Evolutionary conservation across 1,139 yeast species (phyloP).

Genomic region (Hansenula sp.): DNA sequence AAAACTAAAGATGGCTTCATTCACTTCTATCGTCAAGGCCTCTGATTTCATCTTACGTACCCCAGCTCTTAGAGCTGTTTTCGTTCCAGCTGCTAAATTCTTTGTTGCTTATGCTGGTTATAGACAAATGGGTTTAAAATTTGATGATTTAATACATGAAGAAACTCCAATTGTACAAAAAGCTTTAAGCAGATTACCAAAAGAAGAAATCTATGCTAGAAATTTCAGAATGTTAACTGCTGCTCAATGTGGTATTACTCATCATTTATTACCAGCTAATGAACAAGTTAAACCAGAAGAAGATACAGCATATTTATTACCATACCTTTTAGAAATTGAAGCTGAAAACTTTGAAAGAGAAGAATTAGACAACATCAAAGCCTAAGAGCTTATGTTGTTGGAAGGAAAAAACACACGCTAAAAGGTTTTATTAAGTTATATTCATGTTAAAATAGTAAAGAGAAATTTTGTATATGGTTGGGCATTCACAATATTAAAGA

Average conservation of each 20-base stretch:
- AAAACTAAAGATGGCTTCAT: conserved; percentile 30
- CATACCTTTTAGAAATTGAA: conserved; percentile 91
- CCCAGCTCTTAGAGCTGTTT: conserved; percentile 70
- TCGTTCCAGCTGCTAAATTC: conserved; percentile 74
- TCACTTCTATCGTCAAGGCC: conserved; percentile 77
- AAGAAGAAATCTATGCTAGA: conserved; percentile 81
- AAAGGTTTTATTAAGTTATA: too few species aligned
- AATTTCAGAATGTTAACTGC: conserved; percentile 90
- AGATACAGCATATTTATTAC: conserved; percentile 81
- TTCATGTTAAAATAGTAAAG: too few species aligned
- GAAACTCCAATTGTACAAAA: conserved; percentile 84
- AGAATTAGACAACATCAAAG: conserved; percentile 71
- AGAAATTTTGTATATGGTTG: too few species aligned
- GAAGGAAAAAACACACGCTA: too few species aligned
- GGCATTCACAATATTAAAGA: too few species aligned
- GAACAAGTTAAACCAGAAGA: conserved; percentile 79
- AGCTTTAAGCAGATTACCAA: conserved; percentile 85
- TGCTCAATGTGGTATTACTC: conserved; percentile 80
- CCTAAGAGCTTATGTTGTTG: too few species aligned
- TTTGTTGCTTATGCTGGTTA: conserved; percentile 79
- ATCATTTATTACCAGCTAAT: conserved; percentile 74
- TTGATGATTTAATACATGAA: conserved; percentile 83
- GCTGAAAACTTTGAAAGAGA: conserved; percentile 85
- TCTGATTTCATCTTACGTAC: conserved; percentile 79
- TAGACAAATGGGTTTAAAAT: conserved; percentile 88